Conservation (phyloP, 2,329 filamentous ascomycete species). For the Lasiodiplodia theobromae region DNA sequence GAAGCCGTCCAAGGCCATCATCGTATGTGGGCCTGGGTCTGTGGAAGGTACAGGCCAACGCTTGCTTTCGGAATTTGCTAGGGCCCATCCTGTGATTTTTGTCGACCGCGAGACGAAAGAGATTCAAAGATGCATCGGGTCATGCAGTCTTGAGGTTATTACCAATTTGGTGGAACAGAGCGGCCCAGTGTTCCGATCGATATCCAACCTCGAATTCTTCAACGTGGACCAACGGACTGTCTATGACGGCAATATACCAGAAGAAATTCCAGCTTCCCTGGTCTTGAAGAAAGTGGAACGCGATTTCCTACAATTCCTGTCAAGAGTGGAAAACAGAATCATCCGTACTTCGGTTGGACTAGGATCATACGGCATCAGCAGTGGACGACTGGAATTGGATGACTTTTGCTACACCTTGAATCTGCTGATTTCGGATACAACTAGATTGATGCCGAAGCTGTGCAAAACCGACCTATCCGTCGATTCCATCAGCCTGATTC, state of each 20-base stretch:
- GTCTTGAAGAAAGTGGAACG: neutral
- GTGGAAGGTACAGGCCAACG: neutral
- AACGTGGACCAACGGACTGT: neutral
- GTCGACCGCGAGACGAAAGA: neutral
- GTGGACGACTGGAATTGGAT: neutral
- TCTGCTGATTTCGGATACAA: neutral
- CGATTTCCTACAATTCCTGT: neutral
- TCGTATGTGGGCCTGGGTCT: neutral
- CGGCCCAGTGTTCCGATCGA: neutral
- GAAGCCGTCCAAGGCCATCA: neutral
- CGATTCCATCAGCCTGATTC: neutral
- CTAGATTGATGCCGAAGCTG: neutral
- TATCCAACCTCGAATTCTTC: neutral
- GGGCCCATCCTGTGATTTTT: neutral
- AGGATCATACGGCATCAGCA: no score
- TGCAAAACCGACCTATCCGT: neutral
- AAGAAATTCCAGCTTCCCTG: neutral
- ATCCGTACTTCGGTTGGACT: neutral
- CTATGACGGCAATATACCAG: neutral
- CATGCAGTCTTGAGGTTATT: neutral
- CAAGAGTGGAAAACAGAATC: neutral
- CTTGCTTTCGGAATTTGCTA: neutral
- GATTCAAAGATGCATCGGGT: neutral
- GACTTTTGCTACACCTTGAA: neutral
- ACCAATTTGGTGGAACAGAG: neutral